Base-by-base conservation (phyloP, 257 asterid species). In the Nicotiana knightiana region DNA sequence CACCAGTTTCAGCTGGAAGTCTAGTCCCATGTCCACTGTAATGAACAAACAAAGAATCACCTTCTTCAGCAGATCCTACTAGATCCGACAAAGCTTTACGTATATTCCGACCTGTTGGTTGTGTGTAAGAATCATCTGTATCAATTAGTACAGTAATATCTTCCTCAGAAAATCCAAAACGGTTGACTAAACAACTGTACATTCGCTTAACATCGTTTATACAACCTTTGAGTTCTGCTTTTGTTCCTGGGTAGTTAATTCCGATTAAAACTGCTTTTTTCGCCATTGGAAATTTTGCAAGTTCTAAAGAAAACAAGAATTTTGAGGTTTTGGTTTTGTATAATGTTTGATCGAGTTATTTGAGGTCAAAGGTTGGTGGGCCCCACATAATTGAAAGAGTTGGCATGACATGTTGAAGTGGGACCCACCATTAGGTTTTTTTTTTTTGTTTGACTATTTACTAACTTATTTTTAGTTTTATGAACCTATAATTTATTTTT, bases 1-100 rank as follows among this genome's bases (percentile, higher is more conserved):
- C 99, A 58, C 99, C 99, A 30, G 97, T 93, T 89, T 96, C 99
- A 59, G 99, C 99, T 26, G 99, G 99, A 2, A 96, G 93, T 57
- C 99, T 95, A 9, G 99, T 96, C 5, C 99, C 99, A 81, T 96
- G 99, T 79, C 99, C 99, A 59, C 99, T 96, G 82, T 96, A 96
- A 87, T 96, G 99, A 7, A 96, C 97, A 85, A 96, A 96, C 70
- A 96, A 90, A 76, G 79, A 84, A 70, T 95, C 99, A 0, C 99
- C 97, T 64, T 89, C 82, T 39, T 80, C 48, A 76, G 93, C 97
- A 51, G 94, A 87, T 73, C 82, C 64, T n/a, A 95, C 90, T 80
- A 96, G 96, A 87, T 90, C 86, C 79, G 87, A 61, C 55, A 96
- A 93, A 21, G 98, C 97, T 0, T 85, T 83, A 43, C 99, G 98